phyloP scores from a whole-genome alignment of 306 rosid species.

The Myrica gale region DNA sequence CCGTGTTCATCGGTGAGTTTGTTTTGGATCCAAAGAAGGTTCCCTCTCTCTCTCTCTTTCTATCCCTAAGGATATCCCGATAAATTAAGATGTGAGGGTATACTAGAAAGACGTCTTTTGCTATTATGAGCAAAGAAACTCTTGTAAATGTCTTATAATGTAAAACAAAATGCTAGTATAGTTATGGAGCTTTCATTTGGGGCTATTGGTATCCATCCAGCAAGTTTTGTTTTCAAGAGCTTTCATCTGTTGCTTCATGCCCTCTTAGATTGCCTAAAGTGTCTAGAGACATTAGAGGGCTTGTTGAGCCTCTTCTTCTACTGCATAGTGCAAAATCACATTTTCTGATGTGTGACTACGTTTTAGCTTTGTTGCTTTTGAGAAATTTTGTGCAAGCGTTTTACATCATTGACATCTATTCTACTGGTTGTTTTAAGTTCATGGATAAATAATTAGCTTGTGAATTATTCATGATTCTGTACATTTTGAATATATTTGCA shows the following conservation, averaged over 20 bases:
- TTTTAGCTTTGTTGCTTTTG: neutral
- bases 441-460: too few relatives aligned
- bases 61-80: neutral
- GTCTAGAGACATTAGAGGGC: neutral
- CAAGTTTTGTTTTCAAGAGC: neutral
- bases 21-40: too few relatives aligned
- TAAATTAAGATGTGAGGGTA: neutral
- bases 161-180: neutral
- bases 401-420: neutral
- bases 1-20: too few relatives aligned
- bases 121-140: neutral
- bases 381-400: neutral
- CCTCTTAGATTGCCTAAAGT: neutral
- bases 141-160: neutral
- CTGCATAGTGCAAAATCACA: neutral
- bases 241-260: neutral
- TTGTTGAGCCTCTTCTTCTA: neutral
- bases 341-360: neutral
- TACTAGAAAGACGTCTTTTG: neutral
- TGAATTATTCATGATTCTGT: too few relatives aligned
- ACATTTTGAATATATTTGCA: neutral
- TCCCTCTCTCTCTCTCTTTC: too few relatives aligned
- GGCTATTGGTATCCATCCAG: neutral
- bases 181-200: neutral
- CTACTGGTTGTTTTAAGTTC: neutral